Percentiles rank a stretch among this genome's conserved stretches.
Evolutionary conservation across 805 yeast species (phyloP).

Genomic region (Debaryomyces castellii): DNA sequence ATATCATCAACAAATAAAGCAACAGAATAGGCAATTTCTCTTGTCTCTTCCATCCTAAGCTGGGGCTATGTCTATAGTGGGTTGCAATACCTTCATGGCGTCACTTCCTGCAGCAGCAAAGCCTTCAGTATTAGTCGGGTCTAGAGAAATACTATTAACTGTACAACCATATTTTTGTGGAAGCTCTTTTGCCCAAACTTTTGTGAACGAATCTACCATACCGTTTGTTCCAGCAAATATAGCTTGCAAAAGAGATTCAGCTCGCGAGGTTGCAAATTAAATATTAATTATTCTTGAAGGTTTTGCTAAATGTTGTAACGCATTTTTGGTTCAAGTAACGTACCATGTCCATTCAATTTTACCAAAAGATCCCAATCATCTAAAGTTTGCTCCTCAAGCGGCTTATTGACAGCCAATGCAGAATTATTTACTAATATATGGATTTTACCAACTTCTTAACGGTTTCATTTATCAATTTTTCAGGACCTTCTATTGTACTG

Average conservation of each 20-base stretch:
- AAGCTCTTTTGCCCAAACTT: slow-evolving; percentile 13
- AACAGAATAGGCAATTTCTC: slow-evolving; percentile 16
- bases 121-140: slow-evolving; percentile 13
- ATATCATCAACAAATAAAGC: slow-evolving; percentile 12
- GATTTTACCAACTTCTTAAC: not conserved
- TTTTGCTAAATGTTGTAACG: slow-evolving; percentile 1
- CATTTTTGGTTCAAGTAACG: not conserved
- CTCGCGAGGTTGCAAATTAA: slow-evolving; percentile 1
- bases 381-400: slow-evolving; percentile 1
- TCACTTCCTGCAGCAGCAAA: slow-evolving; percentile 11
- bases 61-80: slow-evolving; percentile 8
- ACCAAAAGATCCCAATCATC: slow-evolving; percentile 2
- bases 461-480: not conserved
- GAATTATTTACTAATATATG: slow-evolving; percentile 2
- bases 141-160: slow-evolving; percentile 12
- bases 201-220: slow-evolving; percentile 12
- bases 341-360: not conserved
- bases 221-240: slow-evolving; percentile 14
- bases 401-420: slow-evolving; percentile 1
- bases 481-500: slow-evolving; percentile 1
- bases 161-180: slow-evolving; percentile 13
- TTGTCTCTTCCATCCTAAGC: slow-evolving; percentile 15
- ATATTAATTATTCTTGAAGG: slow-evolving; percentile 3
- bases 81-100: slow-evolving; percentile 5
- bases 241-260: not conserved